A percentile compares a stretch with the other conserved stretches of the same genome.
Conservation (phyloP, 2,329 filamentous ascomycete species). For the Alternaria sp. region DNA sequence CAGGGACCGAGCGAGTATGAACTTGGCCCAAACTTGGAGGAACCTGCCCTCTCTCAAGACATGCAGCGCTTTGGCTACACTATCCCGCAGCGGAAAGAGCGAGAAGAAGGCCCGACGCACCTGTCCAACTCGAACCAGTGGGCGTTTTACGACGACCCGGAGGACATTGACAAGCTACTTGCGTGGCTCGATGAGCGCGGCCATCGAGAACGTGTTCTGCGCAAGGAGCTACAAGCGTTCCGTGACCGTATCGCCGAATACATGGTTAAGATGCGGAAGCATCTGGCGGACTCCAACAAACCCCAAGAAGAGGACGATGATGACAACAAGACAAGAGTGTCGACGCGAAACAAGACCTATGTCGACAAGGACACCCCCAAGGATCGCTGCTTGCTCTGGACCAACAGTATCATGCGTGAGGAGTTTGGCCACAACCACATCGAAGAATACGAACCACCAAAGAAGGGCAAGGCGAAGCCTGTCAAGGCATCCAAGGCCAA, state of each 20-base stretch:
- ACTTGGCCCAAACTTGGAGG: conserved; percentile 56
- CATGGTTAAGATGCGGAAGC: conserved; percentile 80
- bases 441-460: conserved; percentile 59
- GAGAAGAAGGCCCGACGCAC: conserved; percentile 83
- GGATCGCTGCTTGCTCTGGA: conserved; percentile 70
- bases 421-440: conserved; percentile 67
- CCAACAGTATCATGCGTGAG: conserved; percentile 65
- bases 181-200: conserved; percentile 89
- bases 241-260: conserved; percentile 76
- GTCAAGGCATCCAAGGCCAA: conserved; percentile 39
- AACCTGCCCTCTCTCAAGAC: conserved; percentile 77
- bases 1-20: conserved; percentile 93
- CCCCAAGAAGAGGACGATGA: conserved; percentile 56
- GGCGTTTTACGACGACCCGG: conserved; percentile 87
- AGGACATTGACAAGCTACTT: conserved; percentile 78
- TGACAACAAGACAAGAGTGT: conserved; percentile 61
- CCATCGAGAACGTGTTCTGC: conserved; percentile 82
- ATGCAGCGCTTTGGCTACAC: conserved; percentile 79
- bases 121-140: conserved; percentile 81
- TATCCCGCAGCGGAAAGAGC: conserved; percentile 80
- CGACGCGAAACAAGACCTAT: conserved; percentile 68
- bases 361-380: conserved; percentile 58
- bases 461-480: conserved; percentile 52
- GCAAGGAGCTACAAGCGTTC: conserved; percentile 82
- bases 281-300: conserved; percentile 64